Base-by-base conservation (phyloP, 2,329 filamentous ascomycete species). In the Hymenoscyphus fructigenus region DNA sequence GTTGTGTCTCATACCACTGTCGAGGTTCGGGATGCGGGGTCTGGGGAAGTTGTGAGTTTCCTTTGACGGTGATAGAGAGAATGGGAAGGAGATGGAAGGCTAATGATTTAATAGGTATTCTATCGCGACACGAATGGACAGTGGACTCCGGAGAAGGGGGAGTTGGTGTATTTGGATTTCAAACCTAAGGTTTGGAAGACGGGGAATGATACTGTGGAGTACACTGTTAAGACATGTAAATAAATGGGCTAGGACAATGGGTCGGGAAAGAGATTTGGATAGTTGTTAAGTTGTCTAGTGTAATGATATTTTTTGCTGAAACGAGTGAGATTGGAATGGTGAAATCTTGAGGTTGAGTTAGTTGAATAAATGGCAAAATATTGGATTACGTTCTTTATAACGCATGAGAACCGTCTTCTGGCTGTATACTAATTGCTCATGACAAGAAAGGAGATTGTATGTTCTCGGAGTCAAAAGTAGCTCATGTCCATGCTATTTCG, bases 71-170 rank as follows among this genome's bases (percentile, higher is more conserved):
- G 17, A 50, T 28, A 38, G 38, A 53, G 2, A 12, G 12, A 15
- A 20, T 15, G 41, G 59, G 26, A n/a, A n/a, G n/a, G n/a, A n/a
- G n/a, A n/a, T n/a, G 15, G 1, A 3, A 6, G 26, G 38, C 15
- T 20, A 50, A 32, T 23, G 28, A 20, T 28, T 2, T 5, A 23
- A 60, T 65, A 81, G 15, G 79, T 81, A 5, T 81, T 74, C 68
- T 81, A 81, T 66, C 73, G 79, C 15, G 79, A 82, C 66, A 81
- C 79, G 23, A 73, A 81, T 70, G 80, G 79, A 23, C 73, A 80
- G 41, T 82, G 80, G 80, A 79, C 70, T 1, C 76, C 79, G 0
- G 76, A 80, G 68, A 81, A 81, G 75, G 73, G 73, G 10, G 79
- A 81, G 67, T 72, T 80, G 23, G 79, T 81, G 3, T 81, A 81